Percentiles rank a stretch among this genome's conserved stretches.
These are phyloP conservation scores for Acacia pycnantha DNA, from an alignment of 331 rosid genomes.

Conservation along the genomic window DNA sequence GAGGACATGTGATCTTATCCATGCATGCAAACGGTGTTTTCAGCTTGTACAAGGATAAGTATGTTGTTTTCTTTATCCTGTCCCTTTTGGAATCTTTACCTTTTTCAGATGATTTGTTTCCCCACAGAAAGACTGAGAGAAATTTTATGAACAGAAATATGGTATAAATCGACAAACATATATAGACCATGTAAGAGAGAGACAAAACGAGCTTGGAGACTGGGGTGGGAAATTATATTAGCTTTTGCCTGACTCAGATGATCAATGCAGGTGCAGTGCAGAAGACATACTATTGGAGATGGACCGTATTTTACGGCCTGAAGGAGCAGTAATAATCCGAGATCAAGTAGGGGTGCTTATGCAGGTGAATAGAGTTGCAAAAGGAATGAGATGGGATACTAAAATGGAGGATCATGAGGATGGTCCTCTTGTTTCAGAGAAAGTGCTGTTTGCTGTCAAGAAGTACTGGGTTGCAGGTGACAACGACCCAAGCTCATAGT, in stretches of 20 bases:
- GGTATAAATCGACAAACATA: background rate
- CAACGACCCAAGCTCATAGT: slow-evolving; percentile 13
- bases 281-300: slow-evolving; percentile 77
- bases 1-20: slow-evolving; percentile 85
- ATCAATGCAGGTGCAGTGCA: slow-evolving; percentile 54
- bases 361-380: slow-evolving; percentile 53
- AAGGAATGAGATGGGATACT: slow-evolving; percentile 80
- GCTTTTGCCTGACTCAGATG: background rate
- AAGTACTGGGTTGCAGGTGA: slow-evolving; percentile 75
- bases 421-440: slow-evolving; percentile 73
- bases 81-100: background rate
- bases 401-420: slow-evolving; percentile 82
- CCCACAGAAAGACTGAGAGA: background rate
- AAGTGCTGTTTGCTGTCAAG: slow-evolving; percentile 66
- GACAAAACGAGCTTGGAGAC: background rate
- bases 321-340: slow-evolving; percentile 80
- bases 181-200: background rate
- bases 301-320: slow-evolving; percentile 84
- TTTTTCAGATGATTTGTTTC: background rate
- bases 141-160: slow-evolving; percentile 5
- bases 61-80: slow-evolving; percentile 15
- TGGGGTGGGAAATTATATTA: background rate
- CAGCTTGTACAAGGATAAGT: slow-evolving; percentile 66
- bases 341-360: slow-evolving; percentile 57
- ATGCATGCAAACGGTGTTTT: slow-evolving; percentile 76